Evolutionary conservation across 441 rosid genomes (phyloP).

Genomic region (Bruguiera hainesii): DNA sequence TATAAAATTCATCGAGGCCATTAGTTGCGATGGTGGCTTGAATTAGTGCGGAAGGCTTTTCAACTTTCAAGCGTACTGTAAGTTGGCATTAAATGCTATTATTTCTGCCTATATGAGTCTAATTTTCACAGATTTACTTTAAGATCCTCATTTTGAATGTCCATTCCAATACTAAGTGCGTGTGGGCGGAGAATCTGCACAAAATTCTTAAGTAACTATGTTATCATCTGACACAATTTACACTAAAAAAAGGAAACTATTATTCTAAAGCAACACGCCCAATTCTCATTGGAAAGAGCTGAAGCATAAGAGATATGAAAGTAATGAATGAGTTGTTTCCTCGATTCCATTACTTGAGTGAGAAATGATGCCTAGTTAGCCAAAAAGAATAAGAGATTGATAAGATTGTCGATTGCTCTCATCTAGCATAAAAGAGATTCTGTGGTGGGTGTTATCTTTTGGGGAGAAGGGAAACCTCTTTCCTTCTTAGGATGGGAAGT

Average conservation of each 20-base stretch:
- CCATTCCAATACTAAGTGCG: too few relatives aligned
- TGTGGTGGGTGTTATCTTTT: slow-evolving; percentile 27
- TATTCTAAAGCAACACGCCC: slow-evolving; percentile 19
- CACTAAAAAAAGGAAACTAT: slow-evolving; percentile 12
- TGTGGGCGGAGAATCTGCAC: slow-evolving; percentile 22
- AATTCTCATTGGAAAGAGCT: slow-evolving; percentile 9
- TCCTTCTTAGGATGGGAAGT: slow-evolving; percentile 23
- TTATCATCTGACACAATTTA: slow-evolving; percentile 15
- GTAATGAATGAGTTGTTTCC: slow-evolving; percentile 25
- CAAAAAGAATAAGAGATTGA: slow-evolving; percentile 16
- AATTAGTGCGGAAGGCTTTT: too few relatives aligned
- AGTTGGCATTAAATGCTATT: too few relatives aligned
- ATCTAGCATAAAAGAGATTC: slow-evolving; percentile 10
- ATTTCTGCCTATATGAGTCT: too few relatives aligned
- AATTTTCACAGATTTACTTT: too few relatives aligned
- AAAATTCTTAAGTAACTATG: neutral
- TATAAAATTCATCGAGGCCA: too few relatives aligned
- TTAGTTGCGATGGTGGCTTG: too few relatives aligned
- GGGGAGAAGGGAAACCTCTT: slow-evolving; percentile 31
- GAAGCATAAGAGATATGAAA: slow-evolving; percentile 11
- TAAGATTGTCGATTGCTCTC: neutral
- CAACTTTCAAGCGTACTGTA: too few relatives aligned
- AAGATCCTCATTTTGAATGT: too few relatives aligned
- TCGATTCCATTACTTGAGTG: slow-evolving; percentile 36
- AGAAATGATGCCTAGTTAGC: slow-evolving; percentile 34